These are phyloP conservation scores for Yarrowia osloensis DNA, from an alignment of 805 yeast genomes.

Conservation along the genomic window DNA sequence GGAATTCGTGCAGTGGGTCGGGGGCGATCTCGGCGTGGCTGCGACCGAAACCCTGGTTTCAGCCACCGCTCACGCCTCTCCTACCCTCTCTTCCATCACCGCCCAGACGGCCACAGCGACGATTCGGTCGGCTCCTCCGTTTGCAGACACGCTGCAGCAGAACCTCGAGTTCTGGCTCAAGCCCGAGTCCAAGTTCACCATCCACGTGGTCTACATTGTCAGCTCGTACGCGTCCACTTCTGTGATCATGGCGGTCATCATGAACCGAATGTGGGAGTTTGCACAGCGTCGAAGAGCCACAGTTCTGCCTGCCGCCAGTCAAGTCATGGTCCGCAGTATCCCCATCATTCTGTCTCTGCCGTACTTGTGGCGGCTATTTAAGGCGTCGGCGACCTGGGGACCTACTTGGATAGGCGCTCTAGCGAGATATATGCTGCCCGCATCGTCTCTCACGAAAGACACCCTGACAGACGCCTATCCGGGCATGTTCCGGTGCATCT, in stretches of 20 bases:
- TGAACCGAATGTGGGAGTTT: constrained; percentile 30
- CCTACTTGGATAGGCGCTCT: constrained; percentile 4
- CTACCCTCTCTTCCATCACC: not conserved
- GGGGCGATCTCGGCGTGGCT: constrained; percentile 19
- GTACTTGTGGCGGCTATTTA: constrained; percentile 11
- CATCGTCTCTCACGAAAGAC: not conserved
- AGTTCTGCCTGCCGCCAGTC: not conserved
- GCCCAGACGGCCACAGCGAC: constrained; percentile 4
- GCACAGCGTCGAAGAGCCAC: constrained; percentile 4
- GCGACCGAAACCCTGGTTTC: not conserved
- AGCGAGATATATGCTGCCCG: not conserved
- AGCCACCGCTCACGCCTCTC: not conserved
- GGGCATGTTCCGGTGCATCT: constrained; percentile 36
- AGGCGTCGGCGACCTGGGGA: constrained; percentile 10
- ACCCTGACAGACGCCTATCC: constrained; percentile 13
- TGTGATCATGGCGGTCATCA: constrained; percentile 21
- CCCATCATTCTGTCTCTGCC: constrained; percentile 5
- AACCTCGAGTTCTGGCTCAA: constrained; percentile 28
- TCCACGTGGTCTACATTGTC: constrained; percentile 12
- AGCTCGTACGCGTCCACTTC: constrained; percentile 12
- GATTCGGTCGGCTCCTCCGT: not conserved
- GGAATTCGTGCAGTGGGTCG: constrained; percentile 30
- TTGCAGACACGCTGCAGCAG: constrained; percentile 7
- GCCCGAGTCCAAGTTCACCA: constrained; percentile 16
- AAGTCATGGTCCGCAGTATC: constrained; percentile 4